These are phyloP conservation scores for Termitomyces sp. DNA, from an alignment of 1,284 basidiomycete species.

Conservation along the genomic window DNA sequence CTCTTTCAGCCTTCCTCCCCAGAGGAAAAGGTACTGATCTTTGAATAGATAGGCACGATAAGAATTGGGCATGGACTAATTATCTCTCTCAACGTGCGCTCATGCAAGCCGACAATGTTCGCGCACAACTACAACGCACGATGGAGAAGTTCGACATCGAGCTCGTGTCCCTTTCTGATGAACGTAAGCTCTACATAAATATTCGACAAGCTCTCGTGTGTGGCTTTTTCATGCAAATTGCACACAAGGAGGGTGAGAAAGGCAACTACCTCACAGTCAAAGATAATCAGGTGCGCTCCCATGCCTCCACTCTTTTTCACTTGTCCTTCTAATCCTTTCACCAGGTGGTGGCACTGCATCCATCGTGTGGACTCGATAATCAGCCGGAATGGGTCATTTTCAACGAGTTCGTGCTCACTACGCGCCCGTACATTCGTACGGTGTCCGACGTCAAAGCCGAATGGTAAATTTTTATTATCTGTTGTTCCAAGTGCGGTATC, in stretches of 20 bases:
- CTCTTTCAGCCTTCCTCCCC: not conserved
- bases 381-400: conserved; percentile 97
- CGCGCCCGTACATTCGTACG: conserved; percentile 85
- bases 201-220: conserved; percentile 85
- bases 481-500: not conserved
- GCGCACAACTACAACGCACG: conserved; percentile 81
- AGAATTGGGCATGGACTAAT: conserved; percentile 92
- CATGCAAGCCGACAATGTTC: conserved; percentile 93
- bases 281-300: conserved; percentile 73
- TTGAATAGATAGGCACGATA: conserved; percentile 61
- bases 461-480: conserved; percentile 52
- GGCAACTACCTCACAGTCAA: conserved; percentile 85
- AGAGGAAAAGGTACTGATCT: not conserved
- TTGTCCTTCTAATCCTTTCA: not conserved
- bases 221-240: conserved; percentile 99
- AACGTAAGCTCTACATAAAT: conserved; percentile 74
- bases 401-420: conserved; percentile 97
- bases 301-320: not conserved
- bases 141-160: conserved; percentile 94
- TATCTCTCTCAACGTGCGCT: conserved; percentile 85
- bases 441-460: conserved; percentile 87
- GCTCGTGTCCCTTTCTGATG: conserved; percentile 74
- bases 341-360: conserved; percentile 88
- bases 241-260: conserved; percentile 94
- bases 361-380: conserved; percentile 89